Base-by-base conservation (phyloP, 139 green algal genomes). In the Tetraselmis striata region DNA sequence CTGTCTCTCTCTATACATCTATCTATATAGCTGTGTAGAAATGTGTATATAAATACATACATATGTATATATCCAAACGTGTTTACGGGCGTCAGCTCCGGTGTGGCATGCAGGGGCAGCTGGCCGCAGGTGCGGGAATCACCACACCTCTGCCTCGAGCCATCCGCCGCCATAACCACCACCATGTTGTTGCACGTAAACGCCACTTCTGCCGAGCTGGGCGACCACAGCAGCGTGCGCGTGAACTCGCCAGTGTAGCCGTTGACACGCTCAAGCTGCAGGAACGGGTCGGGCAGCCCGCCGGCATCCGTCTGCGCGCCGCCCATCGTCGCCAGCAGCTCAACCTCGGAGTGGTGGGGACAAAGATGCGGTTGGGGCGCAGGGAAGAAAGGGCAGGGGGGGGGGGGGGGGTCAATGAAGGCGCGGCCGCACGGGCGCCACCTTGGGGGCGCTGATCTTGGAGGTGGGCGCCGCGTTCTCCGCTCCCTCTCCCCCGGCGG, bases 161-260 rank as follows among this genome's bases (percentile, higher is more conserved):
- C 45, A 67, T 67, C 45, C 45, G 45, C 79, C 45, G 59, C 75
- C 90, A 94, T 93, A 2, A 83, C 79, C 2, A 94, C 84, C 23
- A 94, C 82, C 27, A 83, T 79, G 23, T 74, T 88, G n/a, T 83
- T 85, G 0, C 89, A 87, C 2, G 90, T 83, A 79, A 91, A 96
- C 0, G 92, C 85, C 45, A 96, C 28, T 85, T 94, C 88, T 1
- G 89, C 81, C 28, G 59, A 87, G n/a, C 83, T 30, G 24, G 84
- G 85, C 1, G 85, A 59, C 89, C 90, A 94, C 25, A 82, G 30
- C 29, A 95, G 59, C 18, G 30, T 81, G 59, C 88, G 87, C 1
- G 88, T 76, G 32, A 88, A 89, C 84, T 95, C 88, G 1, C 92
- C 92, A 59, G 83, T 89, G 83, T 86, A 94, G 1, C 86, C 87